Evolutionary conservation across 352 stramenopile species (phyloP).

Genomic region (Phytophthora tubulina): DNA sequence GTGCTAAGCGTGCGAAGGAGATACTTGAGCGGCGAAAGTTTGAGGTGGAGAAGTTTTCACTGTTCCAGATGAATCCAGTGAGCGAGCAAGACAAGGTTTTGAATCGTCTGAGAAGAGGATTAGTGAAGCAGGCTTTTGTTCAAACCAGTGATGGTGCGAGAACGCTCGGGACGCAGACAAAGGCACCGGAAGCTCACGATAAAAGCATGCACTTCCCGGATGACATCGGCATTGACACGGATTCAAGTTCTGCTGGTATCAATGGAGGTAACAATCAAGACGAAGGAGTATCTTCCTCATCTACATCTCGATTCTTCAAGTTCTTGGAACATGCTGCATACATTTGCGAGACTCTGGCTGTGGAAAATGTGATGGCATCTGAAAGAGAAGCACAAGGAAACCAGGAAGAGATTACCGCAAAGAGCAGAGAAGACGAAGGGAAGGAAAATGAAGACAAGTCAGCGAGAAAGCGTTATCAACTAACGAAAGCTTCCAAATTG

Average conservation of each 20-base stretch:
- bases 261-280: conserved; percentile 20
- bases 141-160: conserved; percentile 75
- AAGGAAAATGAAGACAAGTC: conserved; percentile 17
- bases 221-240: conserved; percentile 70
- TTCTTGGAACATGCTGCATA: conserved; percentile 72
- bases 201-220: conserved; percentile 81
- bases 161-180: conserved; percentile 60
- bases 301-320: conserved; percentile 61
- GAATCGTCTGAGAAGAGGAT: conserved; percentile 55
- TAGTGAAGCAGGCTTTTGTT: conserved; percentile 60
- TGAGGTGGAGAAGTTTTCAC: conserved; percentile 73
- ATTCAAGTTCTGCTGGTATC: conserved; percentile 11
- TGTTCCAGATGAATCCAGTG: conserved; percentile 69
- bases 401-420: conserved; percentile 23
- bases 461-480: conserved; percentile 31
- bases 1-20: conserved; percentile 65
- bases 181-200: conserved; percentile 46
- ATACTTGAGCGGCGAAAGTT: conserved; percentile 70
- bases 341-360: conserved; percentile 62
- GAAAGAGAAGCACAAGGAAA: conserved; percentile 16
- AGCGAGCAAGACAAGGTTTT: conserved; percentile 72
- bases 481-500: conserved; percentile 50
- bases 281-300: conserved; percentile 31
- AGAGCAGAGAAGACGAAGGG: conserved; percentile 25
- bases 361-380: conserved; percentile 58